Evolutionary conservation across 768 basidiomycete genomes (phyloP).

Genomic region (Tricholoma furcatifolium): DNA sequence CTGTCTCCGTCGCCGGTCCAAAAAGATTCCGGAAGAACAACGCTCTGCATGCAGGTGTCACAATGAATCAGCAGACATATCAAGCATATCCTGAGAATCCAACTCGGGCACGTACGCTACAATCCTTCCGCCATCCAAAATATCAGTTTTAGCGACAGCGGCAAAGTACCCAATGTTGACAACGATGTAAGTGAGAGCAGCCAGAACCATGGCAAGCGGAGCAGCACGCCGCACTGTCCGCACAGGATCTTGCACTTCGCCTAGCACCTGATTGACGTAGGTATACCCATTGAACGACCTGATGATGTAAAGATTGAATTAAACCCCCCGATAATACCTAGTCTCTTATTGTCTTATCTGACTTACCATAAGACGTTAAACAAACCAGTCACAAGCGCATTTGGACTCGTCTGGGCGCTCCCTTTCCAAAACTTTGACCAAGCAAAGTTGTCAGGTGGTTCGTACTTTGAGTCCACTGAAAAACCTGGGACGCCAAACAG

Average conservation of each 20-base stretch:
- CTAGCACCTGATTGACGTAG: constrained; percentile 70
- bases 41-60: constrained; percentile 44
- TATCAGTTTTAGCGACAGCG: constrained; percentile 66
- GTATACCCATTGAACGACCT: constrained; percentile 73
- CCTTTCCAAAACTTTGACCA: constrained; percentile 67
- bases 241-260: constrained; percentile 66
- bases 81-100: neutral
- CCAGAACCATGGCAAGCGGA: constrained; percentile 57
- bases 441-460: constrained; percentile 52
- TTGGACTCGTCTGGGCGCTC: constrained; percentile 42
- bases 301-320: neutral
- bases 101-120: constrained; percentile 49
- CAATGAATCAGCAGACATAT: neutral
- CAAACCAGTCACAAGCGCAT: constrained; percentile 59
- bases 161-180: constrained; percentile 74
- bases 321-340: neutral
- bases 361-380: constrained; percentile 68
- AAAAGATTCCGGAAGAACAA: constrained; percentile 73
- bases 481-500: constrained; percentile 49
- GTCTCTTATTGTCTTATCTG: neutral
- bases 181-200: constrained; percentile 55
- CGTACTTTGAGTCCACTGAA: constrained; percentile 43
- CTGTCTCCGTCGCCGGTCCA: constrained; percentile 57
- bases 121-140: constrained; percentile 55
- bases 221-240: constrained; percentile 68